A percentile compares a stretch with the other conserved stretches of the same genome.
Evolutionary conservation across 2,329 filamentous ascomycete species (phyloP).

Genomic region (Aspergillus pseudonomiae): DNA sequence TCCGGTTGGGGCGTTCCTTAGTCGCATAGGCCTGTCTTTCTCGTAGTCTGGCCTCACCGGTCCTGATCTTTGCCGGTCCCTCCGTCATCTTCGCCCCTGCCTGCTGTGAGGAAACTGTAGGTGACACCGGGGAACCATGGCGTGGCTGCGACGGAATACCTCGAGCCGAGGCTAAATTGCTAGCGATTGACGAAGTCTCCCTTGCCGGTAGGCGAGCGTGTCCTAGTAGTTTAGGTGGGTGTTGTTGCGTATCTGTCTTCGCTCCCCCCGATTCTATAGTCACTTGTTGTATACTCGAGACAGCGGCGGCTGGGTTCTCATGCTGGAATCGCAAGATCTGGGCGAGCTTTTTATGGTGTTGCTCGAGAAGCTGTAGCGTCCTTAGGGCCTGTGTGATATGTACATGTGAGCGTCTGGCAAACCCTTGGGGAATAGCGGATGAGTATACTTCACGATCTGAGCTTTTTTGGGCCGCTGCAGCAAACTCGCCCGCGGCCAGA

Average conservation of each 20-base stretch:
- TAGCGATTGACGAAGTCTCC: slow-evolving; percentile 83
- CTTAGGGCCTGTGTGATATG: slow-evolving; percentile 69
- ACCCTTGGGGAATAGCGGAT: slow-evolving; percentile 1
- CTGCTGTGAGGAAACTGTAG: slow-evolving; percentile 74
- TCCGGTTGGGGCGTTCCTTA: slow-evolving; percentile 31
- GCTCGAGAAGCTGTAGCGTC: slow-evolving; percentile 80
- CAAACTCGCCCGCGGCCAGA: slow-evolving; percentile 84
- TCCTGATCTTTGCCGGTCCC: slow-evolving; percentile 47
- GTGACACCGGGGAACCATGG: slow-evolving; percentile 68
- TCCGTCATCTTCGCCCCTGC: slow-evolving; percentile 70
- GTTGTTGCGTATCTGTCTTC: slow-evolving; percentile 38
- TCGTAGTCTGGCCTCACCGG: slow-evolving; percentile 33
- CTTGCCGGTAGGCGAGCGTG: slow-evolving; percentile 58
- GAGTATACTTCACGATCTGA: slow-evolving; percentile 58
- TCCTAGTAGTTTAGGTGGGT: slow-evolving; percentile 43
- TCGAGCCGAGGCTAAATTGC: slow-evolving; percentile 81
- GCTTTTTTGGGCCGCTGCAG: slow-evolving; percentile 75
- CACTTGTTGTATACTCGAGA: slow-evolving; percentile 22
- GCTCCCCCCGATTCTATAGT: slow-evolving; percentile 22
- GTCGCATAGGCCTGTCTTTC: slow-evolving; percentile 19
- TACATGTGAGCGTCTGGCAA: not conserved
- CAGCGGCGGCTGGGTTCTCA: slow-evolving; percentile 49
- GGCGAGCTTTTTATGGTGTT: slow-evolving; percentile 83
- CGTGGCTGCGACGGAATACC: slow-evolving; percentile 65
- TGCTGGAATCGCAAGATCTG: slow-evolving; percentile 74